Conservation (phyloP, 176 grass and related monocot species). For the Luzula sylvatica region DNA sequence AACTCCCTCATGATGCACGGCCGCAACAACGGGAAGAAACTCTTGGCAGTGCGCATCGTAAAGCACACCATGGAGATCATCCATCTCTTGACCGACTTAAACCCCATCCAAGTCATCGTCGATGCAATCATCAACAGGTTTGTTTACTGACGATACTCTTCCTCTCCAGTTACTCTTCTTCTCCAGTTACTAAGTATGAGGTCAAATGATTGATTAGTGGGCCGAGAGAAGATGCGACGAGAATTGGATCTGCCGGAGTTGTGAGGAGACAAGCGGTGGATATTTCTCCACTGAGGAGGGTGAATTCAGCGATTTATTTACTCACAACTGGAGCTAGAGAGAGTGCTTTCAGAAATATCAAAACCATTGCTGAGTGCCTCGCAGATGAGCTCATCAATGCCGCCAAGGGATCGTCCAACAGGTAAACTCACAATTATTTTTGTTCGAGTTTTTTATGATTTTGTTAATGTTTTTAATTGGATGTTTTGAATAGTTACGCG, state of each 20-base stretch:
- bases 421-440: slow-evolving; percentile 23
- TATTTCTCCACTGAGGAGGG: slow-evolving; percentile 61
- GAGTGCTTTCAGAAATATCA: slow-evolving; percentile 60
- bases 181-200: not conserved
- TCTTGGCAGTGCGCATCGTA: slow-evolving; percentile 55
- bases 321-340: slow-evolving; percentile 60
- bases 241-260: slow-evolving; percentile 60
- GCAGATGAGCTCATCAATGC: slow-evolving; percentile 67
- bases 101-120: slow-evolving; percentile 59
- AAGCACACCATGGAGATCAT: slow-evolving; percentile 71
- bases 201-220: slow-evolving; percentile 22
- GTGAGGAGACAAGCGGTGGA: slow-evolving; percentile 62
- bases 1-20: slow-evolving; percentile 77
- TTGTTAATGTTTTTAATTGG: not conserved
- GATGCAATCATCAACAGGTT: slow-evolving; percentile 71
- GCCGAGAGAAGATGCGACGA: slow-evolving; percentile 51
- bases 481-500: slow-evolving; percentile 32
- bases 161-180: not conserved
- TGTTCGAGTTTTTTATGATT: not conserved
- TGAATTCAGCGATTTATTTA: slow-evolving; percentile 60
- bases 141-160: not conserved
- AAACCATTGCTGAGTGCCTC: slow-evolving; percentile 67
- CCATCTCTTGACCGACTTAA: slow-evolving; percentile 51
- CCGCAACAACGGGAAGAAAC: slow-evolving; percentile 62
- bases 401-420: slow-evolving; percentile 60